Percentiles rank a stretch among this genome's conserved stretches.
Evolutionary conservation across 2,329 filamentous ascomycete genomes (phyloP).

Genomic region (Ophiobolus disseminans): DNA sequence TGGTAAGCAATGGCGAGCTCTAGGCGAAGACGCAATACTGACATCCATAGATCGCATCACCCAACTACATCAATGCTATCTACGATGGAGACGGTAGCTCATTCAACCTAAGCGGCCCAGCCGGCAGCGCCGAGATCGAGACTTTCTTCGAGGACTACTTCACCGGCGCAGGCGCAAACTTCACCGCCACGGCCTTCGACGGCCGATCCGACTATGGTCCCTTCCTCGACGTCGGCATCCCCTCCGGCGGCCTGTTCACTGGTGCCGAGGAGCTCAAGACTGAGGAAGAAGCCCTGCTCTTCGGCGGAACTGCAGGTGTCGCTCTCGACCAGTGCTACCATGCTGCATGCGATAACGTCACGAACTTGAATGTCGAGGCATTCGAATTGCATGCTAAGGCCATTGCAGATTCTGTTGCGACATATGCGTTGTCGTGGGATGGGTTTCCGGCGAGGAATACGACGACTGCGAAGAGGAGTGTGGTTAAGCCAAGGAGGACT

Average conservation of each 20-base stretch:
- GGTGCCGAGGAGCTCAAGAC: constrained; percentile 82
- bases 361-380: constrained; percentile 42
- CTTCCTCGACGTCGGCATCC: constrained; percentile 76
- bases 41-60: constrained; percentile 59
- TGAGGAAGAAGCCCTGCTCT: constrained; percentile 67
- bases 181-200: constrained; percentile 76
- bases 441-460: constrained; percentile 36
- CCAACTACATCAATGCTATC: constrained; percentile 64
- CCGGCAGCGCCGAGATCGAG: constrained; percentile 73
- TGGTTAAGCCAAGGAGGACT: background rate
- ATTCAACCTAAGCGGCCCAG: constrained; percentile 62
- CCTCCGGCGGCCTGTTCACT: constrained; percentile 77
- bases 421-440: constrained; percentile 36
- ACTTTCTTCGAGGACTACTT: constrained; percentile 59
- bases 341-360: constrained; percentile 41
- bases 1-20: constrained; percentile 52
- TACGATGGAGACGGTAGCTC: constrained; percentile 65
- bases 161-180: constrained; percentile 37
- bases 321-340: constrained; percentile 48
- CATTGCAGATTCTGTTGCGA: constrained; percentile 46
- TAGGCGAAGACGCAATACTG: background rate
- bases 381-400: constrained; percentile 39
- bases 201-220: constrained; percentile 81
- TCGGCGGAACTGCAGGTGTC: constrained; percentile 73
- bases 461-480: constrained; percentile 10